Evolutionary conservation across 2,329 filamentous ascomycete species (phyloP), one percentile per base, ranked within the genome.

Genomic region (Dactylella cylindrospora): DNA sequence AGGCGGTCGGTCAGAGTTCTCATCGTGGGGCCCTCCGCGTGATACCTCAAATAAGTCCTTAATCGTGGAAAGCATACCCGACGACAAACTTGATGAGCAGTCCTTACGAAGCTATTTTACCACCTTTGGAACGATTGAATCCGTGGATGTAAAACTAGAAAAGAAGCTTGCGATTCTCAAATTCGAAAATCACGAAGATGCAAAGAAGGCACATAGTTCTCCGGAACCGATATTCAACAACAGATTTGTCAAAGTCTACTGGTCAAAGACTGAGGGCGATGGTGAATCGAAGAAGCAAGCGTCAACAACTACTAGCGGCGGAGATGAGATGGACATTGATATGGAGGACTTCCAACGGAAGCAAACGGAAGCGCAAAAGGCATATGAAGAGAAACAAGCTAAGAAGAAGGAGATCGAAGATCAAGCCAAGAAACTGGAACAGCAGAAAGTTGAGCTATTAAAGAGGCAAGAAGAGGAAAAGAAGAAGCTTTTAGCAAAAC

Each of bases 191-290:
- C 86, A 84, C 78, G 77, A 78, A 5, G 74, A 81, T 10, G 88
- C 88, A 10, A 80, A 83, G 59, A 79, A 80, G 12, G 88, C 88
- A 1, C 89, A 88, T 70, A 79, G 79, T 39, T 90, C 85, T 6
- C 87, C 88, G 0, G 89, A 89, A 69, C 84, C 84, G 39, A 84
- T 93, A 36, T 93, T 91, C 69, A 85, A 90, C 68, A 93, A 91
- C 67, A 79, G 88, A 8, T 93, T 93, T 67, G 88, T 93, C 41
- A 90, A 89, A 68, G 84, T 91, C 0, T 90, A 85, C 68, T 91
- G 87, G 87, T 79, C 82, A 70, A 84, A 82, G 67, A 78, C 80
- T 4, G 77, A 79, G 20, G 33, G 69, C 67, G 7, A 73, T 72
- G 38, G 71, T 67, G 2, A 44, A 64, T 6, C 39, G 67, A 13